These are phyloP conservation scores for Cladophialophora immunda DNA, from an alignment of 2,329 filamentous ascomycete genomes.

Conservation along the genomic window DNA sequence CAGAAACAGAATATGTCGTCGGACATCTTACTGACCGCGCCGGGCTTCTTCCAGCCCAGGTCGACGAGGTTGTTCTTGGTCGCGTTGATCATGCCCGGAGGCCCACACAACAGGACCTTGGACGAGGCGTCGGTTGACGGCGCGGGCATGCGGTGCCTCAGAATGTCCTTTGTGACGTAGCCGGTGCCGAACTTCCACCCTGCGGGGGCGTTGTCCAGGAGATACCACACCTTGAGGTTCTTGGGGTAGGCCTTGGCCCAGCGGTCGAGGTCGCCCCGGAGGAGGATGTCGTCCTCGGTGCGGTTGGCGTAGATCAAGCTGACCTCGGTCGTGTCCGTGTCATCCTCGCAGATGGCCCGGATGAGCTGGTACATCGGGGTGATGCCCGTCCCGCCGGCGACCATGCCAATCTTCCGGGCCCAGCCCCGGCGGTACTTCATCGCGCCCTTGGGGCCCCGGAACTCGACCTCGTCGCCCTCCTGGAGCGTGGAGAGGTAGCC, in stretches of 20 bases:
- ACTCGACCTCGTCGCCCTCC: slow-evolving; percentile 46
- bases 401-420: slow-evolving; percentile 49
- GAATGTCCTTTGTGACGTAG: slow-evolving; percentile 61
- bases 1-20: too few species aligned
- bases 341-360: slow-evolving; percentile 69
- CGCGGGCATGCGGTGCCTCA: slow-evolving; percentile 33
- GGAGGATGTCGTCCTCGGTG: slow-evolving; percentile 66
- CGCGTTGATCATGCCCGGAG: too few species aligned
- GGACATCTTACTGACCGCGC: too few species aligned
- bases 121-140: too few species aligned
- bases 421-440: slow-evolving; percentile 46
- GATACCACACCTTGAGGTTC: slow-evolving; percentile 63
- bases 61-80: too few species aligned
- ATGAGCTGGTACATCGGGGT: slow-evolving; percentile 71
- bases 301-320: slow-evolving; percentile 68
- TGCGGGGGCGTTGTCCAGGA: slow-evolving; percentile 51
- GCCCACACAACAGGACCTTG: too few species aligned
- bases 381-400: too few species aligned
- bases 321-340: slow-evolving; percentile 64
- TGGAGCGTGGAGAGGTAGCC: slow-evolving; percentile 44
- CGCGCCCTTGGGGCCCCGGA: slow-evolving; percentile 50
- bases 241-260: slow-evolving; percentile 60
- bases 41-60: too few species aligned
- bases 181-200: slow-evolving; percentile 61
- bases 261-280: slow-evolving; percentile 64